Conservation (phyloP, 2,329 filamentous ascomycete species). For the Zopfia rhizophila region DNA sequence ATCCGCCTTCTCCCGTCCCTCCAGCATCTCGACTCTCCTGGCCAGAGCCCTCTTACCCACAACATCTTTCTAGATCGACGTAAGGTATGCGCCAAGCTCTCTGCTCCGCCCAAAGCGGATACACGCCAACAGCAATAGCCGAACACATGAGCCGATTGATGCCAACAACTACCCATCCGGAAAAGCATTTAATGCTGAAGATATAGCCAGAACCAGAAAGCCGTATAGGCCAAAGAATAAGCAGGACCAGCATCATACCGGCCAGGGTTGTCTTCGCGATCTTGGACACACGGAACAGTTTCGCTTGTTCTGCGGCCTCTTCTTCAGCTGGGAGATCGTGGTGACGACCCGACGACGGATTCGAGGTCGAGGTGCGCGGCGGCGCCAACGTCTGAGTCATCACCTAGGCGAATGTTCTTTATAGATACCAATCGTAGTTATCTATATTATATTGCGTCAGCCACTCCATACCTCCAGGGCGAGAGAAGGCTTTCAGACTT, state of each 20-base stretch:
- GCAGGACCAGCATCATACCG: constrained; percentile 72
- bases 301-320: constrained; percentile 52
- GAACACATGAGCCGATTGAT: constrained; percentile 84
- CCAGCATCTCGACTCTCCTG: not conserved
- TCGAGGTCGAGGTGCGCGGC: constrained; percentile 71
- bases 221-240: constrained; percentile 91
- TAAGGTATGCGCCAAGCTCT: constrained; percentile 34
- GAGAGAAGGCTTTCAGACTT: constrained; percentile 8
- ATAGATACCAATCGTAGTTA: constrained; percentile 88
- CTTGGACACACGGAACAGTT: constrained; percentile 56
- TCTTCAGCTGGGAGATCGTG: constrained; percentile 38
- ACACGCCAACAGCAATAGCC: constrained; percentile 78
- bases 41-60: constrained; percentile 28
- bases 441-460: constrained; percentile 62
- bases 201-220: constrained; percentile 86
- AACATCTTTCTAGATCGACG: constrained; percentile 40
- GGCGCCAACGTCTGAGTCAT: constrained; percentile 77
- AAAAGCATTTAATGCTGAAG: constrained; percentile 83
- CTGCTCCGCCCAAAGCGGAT: constrained; percentile 78
- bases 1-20: too few species aligned
- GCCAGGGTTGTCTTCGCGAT: constrained; percentile 68
- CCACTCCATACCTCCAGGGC: too few species aligned
- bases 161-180: constrained; percentile 74
- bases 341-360: constrained; percentile 60
- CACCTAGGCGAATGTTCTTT: constrained; percentile 78